Base-by-base conservation (phyloP, 306 rosid genomes). In the Argentina anserina region DNA sequence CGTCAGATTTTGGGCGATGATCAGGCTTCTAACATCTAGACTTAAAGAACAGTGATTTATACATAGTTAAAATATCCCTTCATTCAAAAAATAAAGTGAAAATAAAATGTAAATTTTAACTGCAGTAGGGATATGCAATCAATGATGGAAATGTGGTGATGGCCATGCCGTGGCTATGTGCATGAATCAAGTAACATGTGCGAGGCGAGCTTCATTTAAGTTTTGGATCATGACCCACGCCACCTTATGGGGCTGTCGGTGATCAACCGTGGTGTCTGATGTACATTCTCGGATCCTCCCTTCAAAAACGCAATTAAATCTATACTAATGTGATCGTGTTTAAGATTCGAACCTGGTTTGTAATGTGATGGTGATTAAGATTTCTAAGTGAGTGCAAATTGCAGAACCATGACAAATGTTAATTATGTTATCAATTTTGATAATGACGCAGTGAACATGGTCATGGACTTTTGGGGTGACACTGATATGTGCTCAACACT, bases 161-260 rank as follows among this genome's bases (percentile, higher is more conserved):
- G 63, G 63, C 9, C 36, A 4, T 26, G 63, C 6, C 63, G 13
- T 56, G 34, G 20, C 33, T 26, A 33, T 33, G 36, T 33, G 36
- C 36, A 18, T 56, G 36, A 33, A 18, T 25, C 18, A 12, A 18
- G 31, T 25, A 55, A 25, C 61, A 55, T 55, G 61, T 25, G 61
- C 33, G n/a, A 25, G 40, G 21, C 15, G 65, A 29, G 40, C 40
- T 59, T 31, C 65, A 60, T 60, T 31, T 31, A 60, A 29, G 41
- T 17, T 33, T 18, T 5, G 14, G 17, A 1, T 28, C 20, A 58
- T 28, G 41, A 60, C 41, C 65, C 65, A 31, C 65, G 31, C 65
- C 40, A 15, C 58, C 65, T 40, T 60, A 60, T 17, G 65, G 41
- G 65, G 65, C 13, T 60, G 65, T 60, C 65, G 65, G 41, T 60